Percentiles rank a stretch among this genome's conserved stretches.
Conservation (phyloP, 2,329 filamentous ascomycete genomes). For the Grosmannia penicillata region DNA sequence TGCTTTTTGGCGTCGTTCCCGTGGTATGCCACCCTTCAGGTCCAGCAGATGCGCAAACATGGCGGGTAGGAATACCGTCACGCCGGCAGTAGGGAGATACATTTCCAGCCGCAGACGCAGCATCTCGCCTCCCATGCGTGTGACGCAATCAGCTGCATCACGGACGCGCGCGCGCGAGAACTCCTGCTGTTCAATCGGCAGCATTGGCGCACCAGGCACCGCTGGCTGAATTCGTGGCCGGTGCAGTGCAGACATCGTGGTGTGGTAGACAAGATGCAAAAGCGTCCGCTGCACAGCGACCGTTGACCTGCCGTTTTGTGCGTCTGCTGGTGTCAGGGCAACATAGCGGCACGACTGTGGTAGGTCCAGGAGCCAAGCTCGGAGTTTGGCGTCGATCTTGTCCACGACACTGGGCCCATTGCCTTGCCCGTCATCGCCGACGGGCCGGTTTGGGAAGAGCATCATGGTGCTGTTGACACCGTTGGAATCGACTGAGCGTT, state of each 20-base stretch:
- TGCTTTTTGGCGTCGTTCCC: slow-evolving; percentile 56
- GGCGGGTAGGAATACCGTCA: slow-evolving; percentile 79
- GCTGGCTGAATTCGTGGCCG: slow-evolving; percentile 80
- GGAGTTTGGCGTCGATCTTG: slow-evolving; percentile 63
- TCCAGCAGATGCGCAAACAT: slow-evolving; percentile 90
- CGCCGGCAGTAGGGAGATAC: slow-evolving; percentile 76
- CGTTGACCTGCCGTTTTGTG: slow-evolving; percentile 44
- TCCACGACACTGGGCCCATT: slow-evolving; percentile 53
- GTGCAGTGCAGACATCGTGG: slow-evolving; percentile 79
- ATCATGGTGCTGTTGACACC: slow-evolving; percentile 54
- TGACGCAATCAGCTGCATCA: slow-evolving; percentile 73
- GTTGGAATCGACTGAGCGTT: slow-evolving; percentile 49
- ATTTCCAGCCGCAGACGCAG: slow-evolving; percentile 58
- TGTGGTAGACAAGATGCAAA: slow-evolving; percentile 86
- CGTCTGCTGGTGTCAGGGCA: slow-evolving; percentile 35
- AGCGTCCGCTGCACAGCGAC: slow-evolving; percentile 63
- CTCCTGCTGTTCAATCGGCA: slow-evolving; percentile 53
- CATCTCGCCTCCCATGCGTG: slow-evolving; percentile 65
- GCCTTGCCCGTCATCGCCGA: slow-evolving; percentile 40
- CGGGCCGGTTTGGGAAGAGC: slow-evolving; percentile 76
- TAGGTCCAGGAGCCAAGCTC: slow-evolving; percentile 60
- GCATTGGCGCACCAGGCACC: slow-evolving; percentile 37
- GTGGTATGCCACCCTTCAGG: slow-evolving; percentile 75
- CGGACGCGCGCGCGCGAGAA: slow-evolving; percentile 71
- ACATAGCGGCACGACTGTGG: slow-evolving; percentile 58